phyloP scores from a whole-genome alignment of 192 early-diverging fungal species.

The Endogone sp. region DNA sequence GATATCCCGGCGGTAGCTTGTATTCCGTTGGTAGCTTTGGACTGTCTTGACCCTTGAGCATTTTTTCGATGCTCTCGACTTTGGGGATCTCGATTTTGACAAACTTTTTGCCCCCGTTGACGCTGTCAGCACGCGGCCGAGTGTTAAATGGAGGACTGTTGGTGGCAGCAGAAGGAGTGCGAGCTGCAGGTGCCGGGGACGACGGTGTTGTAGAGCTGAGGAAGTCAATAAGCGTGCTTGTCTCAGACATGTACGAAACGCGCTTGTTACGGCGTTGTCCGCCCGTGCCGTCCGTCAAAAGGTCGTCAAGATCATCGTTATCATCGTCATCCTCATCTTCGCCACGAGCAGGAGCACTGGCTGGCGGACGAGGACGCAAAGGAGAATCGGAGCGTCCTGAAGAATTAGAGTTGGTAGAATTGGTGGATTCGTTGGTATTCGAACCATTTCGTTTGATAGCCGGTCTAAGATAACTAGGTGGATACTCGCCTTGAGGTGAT shows the following conservation, averaged over 20 bases:
- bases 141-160: not conserved
- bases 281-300: not conserved
- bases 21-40: not conserved
- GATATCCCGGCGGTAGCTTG: not conserved
- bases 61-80: not conserved
- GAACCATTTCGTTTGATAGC: not conserved
- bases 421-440: too few relatives aligned
- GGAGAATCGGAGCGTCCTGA: not conserved
- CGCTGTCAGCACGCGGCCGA: not conserved
- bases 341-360: not conserved
- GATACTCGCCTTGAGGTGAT: not conserved
- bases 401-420: not conserved
- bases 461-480: not conserved
- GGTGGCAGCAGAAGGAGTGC: not conserved
- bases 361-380: not conserved
- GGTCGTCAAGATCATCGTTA: not conserved
- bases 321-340: not conserved
- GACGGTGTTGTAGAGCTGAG: not conserved
- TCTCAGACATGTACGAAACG: not conserved
- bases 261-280: not conserved
- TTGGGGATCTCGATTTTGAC: not conserved
- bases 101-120: not conserved
- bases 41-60: not conserved
- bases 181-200: not conserved
- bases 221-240: not conserved